Percentiles rank a stretch among this genome's conserved stretches.
These are phyloP conservation scores for Podaxis sp. DNA, from an alignment of 768 basidiomycete genomes.

Conservation along the genomic window DNA sequence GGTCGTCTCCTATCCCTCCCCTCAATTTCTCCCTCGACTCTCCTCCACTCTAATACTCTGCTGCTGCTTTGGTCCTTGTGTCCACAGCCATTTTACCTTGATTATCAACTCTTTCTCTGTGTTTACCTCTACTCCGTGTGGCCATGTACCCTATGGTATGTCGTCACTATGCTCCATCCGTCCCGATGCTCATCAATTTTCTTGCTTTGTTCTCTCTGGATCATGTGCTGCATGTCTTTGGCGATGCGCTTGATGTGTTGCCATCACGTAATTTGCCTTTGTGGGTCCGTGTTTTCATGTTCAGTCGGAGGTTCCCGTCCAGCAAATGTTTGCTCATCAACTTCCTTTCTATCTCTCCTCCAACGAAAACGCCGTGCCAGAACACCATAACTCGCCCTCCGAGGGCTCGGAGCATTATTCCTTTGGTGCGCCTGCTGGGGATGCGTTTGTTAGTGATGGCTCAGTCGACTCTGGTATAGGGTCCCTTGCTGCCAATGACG, in stretches of 20 bases:
- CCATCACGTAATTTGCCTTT: slow-evolving; percentile 6
- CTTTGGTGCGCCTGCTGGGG: slow-evolving; percentile 2
- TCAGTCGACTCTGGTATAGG: slow-evolving; percentile 7
- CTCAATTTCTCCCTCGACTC: not conserved
- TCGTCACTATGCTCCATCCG: not conserved
- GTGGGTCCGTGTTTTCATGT: slow-evolving; percentile 15
- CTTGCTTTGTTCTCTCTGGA: slow-evolving; percentile 6
- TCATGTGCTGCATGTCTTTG: not conserved
- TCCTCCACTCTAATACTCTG: not conserved
- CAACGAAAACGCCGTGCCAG: slow-evolving; percentile 14
- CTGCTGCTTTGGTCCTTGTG: not conserved
- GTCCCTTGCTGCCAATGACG: not conserved
- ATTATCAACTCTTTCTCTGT: not conserved
- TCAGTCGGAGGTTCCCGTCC: slow-evolving; percentile 7
- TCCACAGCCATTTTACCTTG: not conserved
- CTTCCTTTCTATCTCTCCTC: not conserved
- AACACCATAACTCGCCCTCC: slow-evolving; percentile 4
- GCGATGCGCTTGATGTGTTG: not conserved
- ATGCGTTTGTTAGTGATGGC: slow-evolving; percentile 6
- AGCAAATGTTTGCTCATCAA: slow-evolving; percentile 8
- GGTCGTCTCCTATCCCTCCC: not conserved
- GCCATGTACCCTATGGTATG: slow-evolving; percentile 2
- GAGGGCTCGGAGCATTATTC: slow-evolving; percentile 9
- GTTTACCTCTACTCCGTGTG: not conserved
- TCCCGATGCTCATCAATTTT: not conserved